These are phyloP conservation scores for Fonsecaea nubica DNA, from an alignment of 2,329 filamentous ascomycete genomes.

Conservation along the genomic window DNA sequence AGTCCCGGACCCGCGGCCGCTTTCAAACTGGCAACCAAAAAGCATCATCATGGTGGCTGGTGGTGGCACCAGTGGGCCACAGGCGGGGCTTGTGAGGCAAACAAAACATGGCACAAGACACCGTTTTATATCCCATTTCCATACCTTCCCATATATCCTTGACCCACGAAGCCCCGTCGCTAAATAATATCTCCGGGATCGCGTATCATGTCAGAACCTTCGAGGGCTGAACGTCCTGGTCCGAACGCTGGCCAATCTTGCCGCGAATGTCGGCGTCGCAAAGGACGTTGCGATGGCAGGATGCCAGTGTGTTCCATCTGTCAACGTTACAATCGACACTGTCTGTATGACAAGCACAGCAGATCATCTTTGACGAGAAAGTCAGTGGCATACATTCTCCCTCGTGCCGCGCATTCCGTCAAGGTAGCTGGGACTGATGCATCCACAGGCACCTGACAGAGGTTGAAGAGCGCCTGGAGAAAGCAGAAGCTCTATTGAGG, in stretches of 20 bases:
- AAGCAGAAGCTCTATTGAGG: slow-evolving; percentile 32
- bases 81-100: neutral
- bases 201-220: slow-evolving; percentile 26
- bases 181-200: neutral
- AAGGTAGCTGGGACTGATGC: neutral
- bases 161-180: neutral
- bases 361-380: slow-evolving; percentile 35
- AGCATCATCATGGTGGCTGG: no score
- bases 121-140: neutral
- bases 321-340: slow-evolving; percentile 37
- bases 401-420: neutral
- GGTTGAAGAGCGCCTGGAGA: slow-evolving; percentile 35
- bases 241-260: slow-evolving; percentile 33
- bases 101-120: slow-evolving; percentile 2
- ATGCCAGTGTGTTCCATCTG: slow-evolving; percentile 37
- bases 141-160: neutral
- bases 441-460: slow-evolving; percentile 34
- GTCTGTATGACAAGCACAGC: slow-evolving; percentile 38
- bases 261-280: slow-evolving; percentile 34
- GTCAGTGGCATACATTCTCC: slow-evolving; percentile 10
- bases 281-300: slow-evolving; percentile 34
- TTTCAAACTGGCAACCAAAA: neutral
- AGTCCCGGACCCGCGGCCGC: slow-evolving; percentile 2
- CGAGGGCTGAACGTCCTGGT: slow-evolving; percentile 18
- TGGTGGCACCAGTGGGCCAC: neutral